phyloP scores from a whole-genome alignment of 2,329 filamentous ascomycete species.

The Ramichloridium luteum region DNA sequence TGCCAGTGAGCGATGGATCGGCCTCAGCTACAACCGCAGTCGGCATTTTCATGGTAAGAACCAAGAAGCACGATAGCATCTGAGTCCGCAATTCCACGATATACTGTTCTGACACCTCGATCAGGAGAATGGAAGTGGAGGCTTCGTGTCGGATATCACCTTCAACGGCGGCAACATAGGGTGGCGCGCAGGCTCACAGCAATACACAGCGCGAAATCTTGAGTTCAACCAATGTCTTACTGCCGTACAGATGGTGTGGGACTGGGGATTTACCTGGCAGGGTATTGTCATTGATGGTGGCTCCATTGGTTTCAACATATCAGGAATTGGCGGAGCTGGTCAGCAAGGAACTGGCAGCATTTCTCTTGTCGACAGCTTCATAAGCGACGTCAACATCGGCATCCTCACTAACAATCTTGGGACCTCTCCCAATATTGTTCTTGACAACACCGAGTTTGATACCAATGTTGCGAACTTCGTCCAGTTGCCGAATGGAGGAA shows the following conservation, averaged over 20 bases:
- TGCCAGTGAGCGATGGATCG: constrained; percentile 30
- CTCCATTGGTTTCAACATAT: background rate
- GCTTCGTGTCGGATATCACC: constrained; percentile 36
- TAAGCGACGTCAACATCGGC: constrained; percentile 45
- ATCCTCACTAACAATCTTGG: constrained; percentile 51
- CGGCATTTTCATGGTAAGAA: too few relatives aligned
- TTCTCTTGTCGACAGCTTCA: too few relatives aligned
- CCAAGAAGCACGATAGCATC: too few relatives aligned
- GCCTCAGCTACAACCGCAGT: constrained; percentile 9
- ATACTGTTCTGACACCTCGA: too few relatives aligned
- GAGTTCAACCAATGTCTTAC: constrained; percentile 36
- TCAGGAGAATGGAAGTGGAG: too few relatives aligned
- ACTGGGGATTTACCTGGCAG: constrained; percentile 33
- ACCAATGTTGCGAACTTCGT: too few relatives aligned
- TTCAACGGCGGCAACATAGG: constrained; percentile 49
- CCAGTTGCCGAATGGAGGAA: too few relatives aligned
- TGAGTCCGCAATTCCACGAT: too few relatives aligned
- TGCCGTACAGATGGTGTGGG: constrained; percentile 39
- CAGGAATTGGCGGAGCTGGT: too few relatives aligned
- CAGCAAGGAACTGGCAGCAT: too few relatives aligned
- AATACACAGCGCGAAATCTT: constrained; percentile 27
- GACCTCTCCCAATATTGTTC: too few relatives aligned
- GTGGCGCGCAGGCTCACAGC: constrained; percentile 41
- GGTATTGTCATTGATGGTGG: constrained; percentile 3
- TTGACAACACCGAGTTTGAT: too few relatives aligned